Base-by-base conservation (phyloP, 2,329 filamentous ascomycete genomes). In the Alternaria rosae region DNA sequence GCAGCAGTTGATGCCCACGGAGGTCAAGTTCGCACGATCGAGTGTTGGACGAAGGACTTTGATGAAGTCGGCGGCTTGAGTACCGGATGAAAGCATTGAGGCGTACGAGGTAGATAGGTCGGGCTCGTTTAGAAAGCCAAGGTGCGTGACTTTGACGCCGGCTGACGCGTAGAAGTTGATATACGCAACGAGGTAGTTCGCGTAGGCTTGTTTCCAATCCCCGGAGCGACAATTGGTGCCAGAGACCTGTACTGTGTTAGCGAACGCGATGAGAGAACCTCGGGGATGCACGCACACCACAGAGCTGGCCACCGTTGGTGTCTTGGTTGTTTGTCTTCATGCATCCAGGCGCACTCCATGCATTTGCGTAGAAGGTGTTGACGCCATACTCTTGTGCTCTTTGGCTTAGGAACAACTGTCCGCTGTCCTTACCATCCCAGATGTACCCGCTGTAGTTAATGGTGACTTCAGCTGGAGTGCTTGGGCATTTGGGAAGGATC, bases 331-430 rank as follows among this genome's bases (percentile, higher is more conserved):
- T 85, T 6, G 80, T 84, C 77, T 85, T 85, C 84, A 86, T 85
- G 67, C 81, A 85, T 0, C 82, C 82, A 0, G 83, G 83, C 0
- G 83, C 83, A 59, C 79, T 82, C 84, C 84, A 86, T 0, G 84
- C 82, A 71, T 86, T 80, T 1, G 80, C 81, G 63, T 85, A 83
- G 62, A 85, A 80, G 2, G 75, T 79, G 26, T 76, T 85, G 8
- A 84, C 78, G 1, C 82, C 81, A 65, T 81, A 81, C 25, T 67
- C 65, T 23, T 76, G 70, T 4, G 85, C 85, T 70, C 85, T 78
- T 72, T 87, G 79, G 8, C 82, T 81, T 41, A 88, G 77, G 74
- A 80, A 86, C 13, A 88, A 72, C 75, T 87, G 86, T 7, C 83
- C 83, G n/a, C 62, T 66, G 41, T 61, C 61, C 15, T 61, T 45